Percentiles rank a stretch among this genome's conserved stretches.
Conservation (phyloP, 805 yeast genomes). For the Nakazawaea molendinolei region DNA sequence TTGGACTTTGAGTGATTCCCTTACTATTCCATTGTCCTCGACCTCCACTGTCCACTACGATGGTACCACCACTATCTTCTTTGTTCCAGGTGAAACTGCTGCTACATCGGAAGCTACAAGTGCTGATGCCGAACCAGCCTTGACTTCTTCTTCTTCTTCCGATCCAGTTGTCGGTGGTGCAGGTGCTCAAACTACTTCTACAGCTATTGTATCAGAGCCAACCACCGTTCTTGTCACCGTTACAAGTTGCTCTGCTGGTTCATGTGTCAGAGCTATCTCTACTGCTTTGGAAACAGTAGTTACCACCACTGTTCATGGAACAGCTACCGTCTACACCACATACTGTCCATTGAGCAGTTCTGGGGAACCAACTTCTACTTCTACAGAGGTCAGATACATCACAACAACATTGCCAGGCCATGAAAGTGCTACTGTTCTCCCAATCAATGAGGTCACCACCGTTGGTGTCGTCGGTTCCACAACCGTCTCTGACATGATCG, state of each 20-base stretch:
- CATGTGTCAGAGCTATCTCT: slow-evolving; percentile 8
- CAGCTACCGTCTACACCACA: slow-evolving; percentile 17
- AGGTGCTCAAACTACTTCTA: slow-evolving; percentile 8
- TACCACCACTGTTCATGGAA: slow-evolving; percentile 15
- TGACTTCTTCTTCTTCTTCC: slow-evolving; percentile 9
- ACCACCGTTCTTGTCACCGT: slow-evolving; percentile 17
- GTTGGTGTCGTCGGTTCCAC: slow-evolving; percentile 13
- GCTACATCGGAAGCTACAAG: too few species aligned
- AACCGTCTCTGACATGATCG: slow-evolving; percentile 12
- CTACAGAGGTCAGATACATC: slow-evolving; percentile 8
- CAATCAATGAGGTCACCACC: slow-evolving; percentile 8
- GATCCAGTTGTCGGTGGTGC: not conserved
- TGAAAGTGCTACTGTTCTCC: slow-evolving; percentile 9
- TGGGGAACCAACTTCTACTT: slow-evolving; percentile 3
- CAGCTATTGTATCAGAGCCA: slow-evolving; percentile 10
- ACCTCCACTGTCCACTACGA: slow-evolving; percentile 6
- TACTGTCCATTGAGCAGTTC: slow-evolving; percentile 19
- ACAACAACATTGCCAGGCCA: slow-evolving; percentile 10
- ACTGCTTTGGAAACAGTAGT: slow-evolving; percentile 13
- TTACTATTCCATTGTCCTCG: slow-evolving; percentile 7
- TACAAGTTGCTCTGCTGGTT: slow-evolving; percentile 11
- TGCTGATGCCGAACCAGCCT: too few species aligned
- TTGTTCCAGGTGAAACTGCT: slow-evolving; percentile 6
- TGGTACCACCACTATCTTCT: slow-evolving; percentile 7
- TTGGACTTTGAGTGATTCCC: slow-evolving; percentile 8